Evolutionary conservation across 1,139 yeast species (phyloP), one percentile per base, ranked within the genome.

Genomic region (Hemisphaericaspora xylofermentans): DNA sequence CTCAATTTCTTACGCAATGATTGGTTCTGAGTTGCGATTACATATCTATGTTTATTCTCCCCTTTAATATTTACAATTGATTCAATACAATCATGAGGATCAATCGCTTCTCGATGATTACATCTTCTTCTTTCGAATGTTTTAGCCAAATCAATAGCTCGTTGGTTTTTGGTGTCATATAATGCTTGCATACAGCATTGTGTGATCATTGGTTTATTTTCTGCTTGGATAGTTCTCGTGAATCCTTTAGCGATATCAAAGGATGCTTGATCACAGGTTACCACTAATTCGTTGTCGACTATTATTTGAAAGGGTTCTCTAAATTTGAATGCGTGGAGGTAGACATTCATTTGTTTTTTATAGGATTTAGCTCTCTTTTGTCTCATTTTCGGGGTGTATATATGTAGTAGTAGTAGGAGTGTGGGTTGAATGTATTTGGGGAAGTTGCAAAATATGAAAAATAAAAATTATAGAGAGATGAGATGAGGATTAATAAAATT

Each of bases 281-380:
- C 61, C 4, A 93, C 78, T 17, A 91, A 65, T 51, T 84, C 88
- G 48, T 88, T 88, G 60, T 93, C 98, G 5, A 91, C 82, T 18
- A 86, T 63, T 19, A 89, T 83, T 66, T 93, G 99, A 55, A 84
- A 91, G 1, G 99, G 98, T 52, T 87, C 91, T 57, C 97, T 78
- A 71, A 94, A 93, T 57, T 87, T 87, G 76, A 93, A 93, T 18
- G 95, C 77, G 60, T 88, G 84, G 49, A 79, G 77, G 57, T 88
- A 85, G 42, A 87, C 84, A 53, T 82, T 78, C 86, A 93, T 85
- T 60, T 88, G 96, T 70, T 91, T 93, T 61, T 91, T 83, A 66
- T 94, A 93, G 2, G 95, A 76, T 63, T 93, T 93, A 41, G 97
- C 96, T 63, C 98, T 77, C 64, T 91, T 91, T 64, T 91, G 96